Conservation (phyloP, 306 rosid genomes). For the Spatholobus suberectus region DNA sequence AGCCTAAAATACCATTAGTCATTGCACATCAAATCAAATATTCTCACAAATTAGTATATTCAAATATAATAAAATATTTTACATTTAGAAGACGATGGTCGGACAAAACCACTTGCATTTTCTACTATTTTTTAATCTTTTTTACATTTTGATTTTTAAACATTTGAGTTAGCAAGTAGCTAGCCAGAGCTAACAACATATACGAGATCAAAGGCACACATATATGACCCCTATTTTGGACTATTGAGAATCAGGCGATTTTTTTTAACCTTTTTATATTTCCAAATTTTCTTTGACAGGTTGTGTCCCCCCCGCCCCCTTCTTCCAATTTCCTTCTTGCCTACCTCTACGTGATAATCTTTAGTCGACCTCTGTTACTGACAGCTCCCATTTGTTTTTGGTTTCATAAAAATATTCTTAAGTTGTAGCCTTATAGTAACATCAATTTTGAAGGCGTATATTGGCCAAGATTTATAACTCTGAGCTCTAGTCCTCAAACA, state of each 20-base stretch:
- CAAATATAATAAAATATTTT: constrained; percentile 40
- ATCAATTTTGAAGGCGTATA: constrained; percentile 23
- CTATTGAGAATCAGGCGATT: constrained; percentile 67
- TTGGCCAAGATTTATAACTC: constrained; percentile 26
- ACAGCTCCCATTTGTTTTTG: constrained; percentile 34
- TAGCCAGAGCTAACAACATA: constrained; percentile 38
- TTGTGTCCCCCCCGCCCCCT: constrained; percentile 28
- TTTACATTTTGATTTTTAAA: constrained; percentile 20
- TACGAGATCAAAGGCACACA: constrained; percentile 37
- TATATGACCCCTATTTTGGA: constrained; percentile 57
- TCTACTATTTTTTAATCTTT: not conserved
- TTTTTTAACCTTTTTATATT: constrained; percentile 15
- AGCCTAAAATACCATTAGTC: constrained; percentile 47
- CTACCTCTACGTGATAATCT: constrained; percentile 52
- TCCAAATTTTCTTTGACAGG: constrained; percentile 52
- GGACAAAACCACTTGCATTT: constrained; percentile 49
- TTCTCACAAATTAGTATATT: constrained; percentile 44
- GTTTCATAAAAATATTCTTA: not conserved
- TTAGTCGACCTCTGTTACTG: constrained; percentile 63
- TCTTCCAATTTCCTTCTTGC: constrained; percentile 6
- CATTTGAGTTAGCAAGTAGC: constrained; percentile 37
- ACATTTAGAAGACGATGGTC: constrained; percentile 73
- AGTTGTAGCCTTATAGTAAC: constrained; percentile 2
- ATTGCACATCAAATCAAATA: constrained; percentile 59
- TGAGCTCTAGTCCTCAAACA: constrained; percentile 13